These are phyloP conservation scores for Mycena citricolor DNA, from an alignment of 1,284 basidiomycete genomes.

Conservation along the genomic window DNA sequence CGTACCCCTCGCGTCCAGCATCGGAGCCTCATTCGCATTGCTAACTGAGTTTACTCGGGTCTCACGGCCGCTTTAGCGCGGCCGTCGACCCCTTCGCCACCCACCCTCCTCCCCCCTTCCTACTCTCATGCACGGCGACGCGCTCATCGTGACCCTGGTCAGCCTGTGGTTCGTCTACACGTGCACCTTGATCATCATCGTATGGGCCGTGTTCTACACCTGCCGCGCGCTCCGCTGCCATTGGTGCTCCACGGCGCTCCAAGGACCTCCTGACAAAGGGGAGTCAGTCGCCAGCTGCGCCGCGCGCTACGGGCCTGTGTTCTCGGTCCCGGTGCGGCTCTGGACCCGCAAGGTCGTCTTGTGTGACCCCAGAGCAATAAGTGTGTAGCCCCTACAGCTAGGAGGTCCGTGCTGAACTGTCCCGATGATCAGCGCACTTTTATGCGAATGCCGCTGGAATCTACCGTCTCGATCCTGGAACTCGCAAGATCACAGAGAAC, in stretches of 20 bases:
- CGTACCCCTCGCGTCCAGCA: no score
- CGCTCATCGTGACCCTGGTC: conserved; percentile 17
- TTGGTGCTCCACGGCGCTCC: conserved; percentile 10
- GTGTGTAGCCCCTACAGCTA: neutral
- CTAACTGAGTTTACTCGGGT: no score
- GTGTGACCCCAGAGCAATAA: conserved; percentile 16
- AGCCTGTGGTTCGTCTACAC: conserved; percentile 20
- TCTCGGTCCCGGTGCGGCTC: conserved; percentile 1
- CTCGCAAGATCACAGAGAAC: conserved; percentile 6
- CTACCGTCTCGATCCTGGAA: conserved; percentile 4
- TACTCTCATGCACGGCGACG: conserved; percentile 8
- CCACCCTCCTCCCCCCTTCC: no score
- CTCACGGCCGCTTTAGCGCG: no score
- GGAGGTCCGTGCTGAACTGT: neutral
- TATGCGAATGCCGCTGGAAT: conserved; percentile 16
- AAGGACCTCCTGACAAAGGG: neutral
- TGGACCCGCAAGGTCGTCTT: conserved; percentile 12
- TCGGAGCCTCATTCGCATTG: no score
- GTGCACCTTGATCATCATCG: conserved; percentile 8
- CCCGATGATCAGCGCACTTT: conserved; percentile 18
- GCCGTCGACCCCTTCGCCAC: no score
- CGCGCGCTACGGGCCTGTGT: conserved; percentile 14
- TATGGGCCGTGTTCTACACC: conserved; percentile 1
- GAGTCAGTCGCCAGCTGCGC: neutral
- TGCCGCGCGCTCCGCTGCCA: conserved; percentile 2